Base-by-base conservation (phyloP, 2,329 filamentous ascomycete genomes). In the Aspergillus felis region DNA sequence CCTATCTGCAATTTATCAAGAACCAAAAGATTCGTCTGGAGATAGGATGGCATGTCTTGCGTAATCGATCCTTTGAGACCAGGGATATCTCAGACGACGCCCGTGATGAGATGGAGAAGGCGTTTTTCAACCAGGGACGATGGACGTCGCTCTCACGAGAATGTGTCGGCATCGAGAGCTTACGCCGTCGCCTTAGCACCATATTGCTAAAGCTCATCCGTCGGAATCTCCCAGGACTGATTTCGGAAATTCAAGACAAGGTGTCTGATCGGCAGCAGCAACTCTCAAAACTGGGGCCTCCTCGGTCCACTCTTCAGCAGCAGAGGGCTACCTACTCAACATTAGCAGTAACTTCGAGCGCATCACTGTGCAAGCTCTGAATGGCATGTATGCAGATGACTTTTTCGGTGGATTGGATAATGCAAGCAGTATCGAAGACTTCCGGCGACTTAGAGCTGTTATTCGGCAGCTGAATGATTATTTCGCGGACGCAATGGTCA, bases 31-130 rank as follows among this genome's bases (percentile, higher is more conserved):
- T 75, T 0, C 60, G 64, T 17, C 71, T 81, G 41, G 69, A 73
- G 29, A 70, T 82, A 0, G 80, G 81, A 2, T 82, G 80, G 79
- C 80, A 82, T 64, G 74, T 76, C 0, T 61, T 82, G 8, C 76
- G 73, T 53, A 82, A 82, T 62, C 58, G 78, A 35, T 64, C 74
- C 55, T 75, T 72, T 60, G 63, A 82, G 60, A 62, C 76, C 56
- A 51, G 48, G 50, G 62, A 58, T 2, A 47, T 52, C 1, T 64
- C 63, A 1, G 61, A 72, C 25, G 58, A 65, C 5, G 61, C 63
- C 7, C 64, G 74, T 41, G 72, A 77, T 55, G 55, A 61, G 6
- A 51, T 61, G 9, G 75, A 77, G 56, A 66, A 49, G 17, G 58
- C 61, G 0, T 76, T 76, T 56, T 77, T 78, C 51, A 57, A 58